These are phyloP conservation scores for Fagopyrum esculentum DNA, from an alignment of 148 eudicot genomes.

Conservation along the genomic window DNA sequence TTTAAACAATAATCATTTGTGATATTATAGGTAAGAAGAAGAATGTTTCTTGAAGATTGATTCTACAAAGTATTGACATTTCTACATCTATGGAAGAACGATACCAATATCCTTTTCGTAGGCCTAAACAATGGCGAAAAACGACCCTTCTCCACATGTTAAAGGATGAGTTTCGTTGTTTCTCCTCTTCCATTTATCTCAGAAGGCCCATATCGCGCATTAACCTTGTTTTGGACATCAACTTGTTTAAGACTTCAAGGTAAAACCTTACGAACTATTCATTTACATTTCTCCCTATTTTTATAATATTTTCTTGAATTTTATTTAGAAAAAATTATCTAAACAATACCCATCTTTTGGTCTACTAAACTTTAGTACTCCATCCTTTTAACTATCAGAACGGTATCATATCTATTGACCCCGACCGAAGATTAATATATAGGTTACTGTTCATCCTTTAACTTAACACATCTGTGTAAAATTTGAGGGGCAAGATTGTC, in stretches of 20 bases:
- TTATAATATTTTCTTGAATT: not conserved
- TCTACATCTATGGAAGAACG: slow-evolving; percentile 36
- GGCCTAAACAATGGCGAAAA: slow-evolving; percentile 48
- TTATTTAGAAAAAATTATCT: not conserved
- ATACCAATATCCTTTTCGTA: slow-evolving; percentile 39
- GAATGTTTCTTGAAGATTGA: slow-evolving; percentile 36
- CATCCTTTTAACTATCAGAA: no score
- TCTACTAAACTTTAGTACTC: no score
- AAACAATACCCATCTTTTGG: no score
- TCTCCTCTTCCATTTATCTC: not conserved
- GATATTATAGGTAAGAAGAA: not conserved
- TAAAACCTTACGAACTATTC: not conserved
- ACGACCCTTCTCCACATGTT: slow-evolving; percentile 39
- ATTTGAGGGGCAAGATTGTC: no score
- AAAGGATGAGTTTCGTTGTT: slow-evolving; percentile 29
- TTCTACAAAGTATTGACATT: slow-evolving; percentile 32
- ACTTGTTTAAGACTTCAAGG: not conserved
- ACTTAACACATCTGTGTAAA: no score
- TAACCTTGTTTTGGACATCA: no score
- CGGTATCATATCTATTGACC: no score
- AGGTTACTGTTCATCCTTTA: no score
- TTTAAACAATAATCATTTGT: no score
- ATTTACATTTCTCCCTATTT: not conserved
- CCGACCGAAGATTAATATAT: no score
- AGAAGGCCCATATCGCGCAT: no score